Base-by-base conservation (phyloP, 306 rosid genomes). In the Casuarina cunninghamiana region DNA sequence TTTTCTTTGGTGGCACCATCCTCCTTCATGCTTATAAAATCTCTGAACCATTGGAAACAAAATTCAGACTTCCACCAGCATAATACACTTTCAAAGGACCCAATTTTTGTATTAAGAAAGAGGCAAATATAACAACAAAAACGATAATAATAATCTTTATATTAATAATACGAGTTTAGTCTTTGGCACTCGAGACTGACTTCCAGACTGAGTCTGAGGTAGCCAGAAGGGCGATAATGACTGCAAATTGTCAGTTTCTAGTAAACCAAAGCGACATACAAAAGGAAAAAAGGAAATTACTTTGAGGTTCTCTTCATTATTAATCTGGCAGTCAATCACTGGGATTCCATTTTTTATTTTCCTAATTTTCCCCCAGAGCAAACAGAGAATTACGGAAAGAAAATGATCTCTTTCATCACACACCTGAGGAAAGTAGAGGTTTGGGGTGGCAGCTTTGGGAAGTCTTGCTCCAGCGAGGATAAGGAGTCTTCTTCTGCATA, bases 401-500 rank as follows among this genome's bases (percentile, higher is more conserved):
- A 53, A 26, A 72, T 19, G 6, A 49, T 10, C 72, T 3, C 65
- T 71, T 43, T 66, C 39, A 78, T 19, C 39, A 11, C 26, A 38
- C 46, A 88, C 96, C 96, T 76, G 77, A 78, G 48, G 79, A 68
- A 51, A 71, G 82, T 58, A 6, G 79, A 5, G 32, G 77, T n/a
- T 16, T 57, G 71, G 73, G 87, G 63, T 66, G 91, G 83, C 75
- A 83, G 49, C 42, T 19, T 76, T 50, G 86, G 54, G 69, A 48
- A 75, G 45, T 75, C 87, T 8, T 77, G 83, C 53, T 80, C 82
- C 46, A 70, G 58, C 15, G 72, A 66, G 71, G 32, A 83, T 46
- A 79, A 89, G n/a, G n/a, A n/a, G 74, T 65, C 87, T 78, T 82
- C 84, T 19, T 76, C 87, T 87, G 84, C 76, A 85, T 69, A 72